Evolutionary conservation across 441 rosid genomes (phyloP), one percentile per base, ranked within the genome.

Genomic region (Populus hybrid): DNA sequence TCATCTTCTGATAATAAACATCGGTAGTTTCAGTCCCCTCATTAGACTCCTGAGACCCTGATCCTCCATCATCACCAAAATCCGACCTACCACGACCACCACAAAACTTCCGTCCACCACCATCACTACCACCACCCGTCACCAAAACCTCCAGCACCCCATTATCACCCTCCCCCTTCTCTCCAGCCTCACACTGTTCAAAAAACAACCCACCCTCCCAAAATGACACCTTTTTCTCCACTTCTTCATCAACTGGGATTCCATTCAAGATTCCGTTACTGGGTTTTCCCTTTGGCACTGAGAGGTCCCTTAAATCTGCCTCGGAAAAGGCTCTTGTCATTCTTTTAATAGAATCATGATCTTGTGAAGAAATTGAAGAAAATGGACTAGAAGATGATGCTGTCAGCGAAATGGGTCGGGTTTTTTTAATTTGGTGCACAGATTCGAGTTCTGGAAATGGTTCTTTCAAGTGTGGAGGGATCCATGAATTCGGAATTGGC

Each of bases 1-100:
- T 91, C 97, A 93, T 90, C 76, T 84, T 88, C 77, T 83, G 90
- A 80, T 93, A 94, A 63, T 87, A 93, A 68, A 69, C 78, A n/a
- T 93, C 93, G 16, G 85, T 85, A 8, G 11, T 74, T 70, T 87
- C 85, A 61, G 70, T 82, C 72, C 80, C 84, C 34, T 76, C 24
- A 34, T 76, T 85, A 7, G 73, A 34, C 75, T 84, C 88, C 76
- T 79, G 63, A 75, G 77, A 65, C 61, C 70, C 14, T 74, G 57
- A 46, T 76, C 86, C 40, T 82, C 81, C 57, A 46, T 46, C 57
- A 4, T 89, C 85, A 61, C 57, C 57, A 46, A 46, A 46, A 12
- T 75, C 84, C 12, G 86, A 82, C 70, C 90, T 78, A 9, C 82
- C 84, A 8, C 88, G 83, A 9, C 81, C 80, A 6, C 87, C 84